These are phyloP conservation scores for Talaromyces sp. DNA, from an alignment of 2,329 filamentous ascomycete species.

Conservation along the genomic window DNA sequence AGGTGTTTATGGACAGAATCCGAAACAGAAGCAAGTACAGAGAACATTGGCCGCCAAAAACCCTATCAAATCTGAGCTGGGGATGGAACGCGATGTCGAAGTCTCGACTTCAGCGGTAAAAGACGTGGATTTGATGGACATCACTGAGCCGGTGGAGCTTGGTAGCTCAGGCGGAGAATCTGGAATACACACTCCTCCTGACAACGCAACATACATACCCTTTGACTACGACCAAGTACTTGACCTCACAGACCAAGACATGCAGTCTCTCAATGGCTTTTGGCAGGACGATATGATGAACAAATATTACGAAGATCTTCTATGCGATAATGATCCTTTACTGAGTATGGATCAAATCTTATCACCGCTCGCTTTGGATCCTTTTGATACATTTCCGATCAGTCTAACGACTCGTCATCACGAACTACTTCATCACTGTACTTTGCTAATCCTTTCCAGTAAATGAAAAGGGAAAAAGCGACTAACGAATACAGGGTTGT, in stretches of 20 bases:
- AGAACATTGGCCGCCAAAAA: neutral
- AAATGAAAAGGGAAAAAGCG: too few species aligned
- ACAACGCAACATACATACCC: neutral
- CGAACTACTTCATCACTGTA: constrained; percentile 18
- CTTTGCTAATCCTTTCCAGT: neutral
- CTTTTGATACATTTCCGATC: constrained; percentile 17
- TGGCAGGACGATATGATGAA: neutral
- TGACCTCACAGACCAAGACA: neutral
- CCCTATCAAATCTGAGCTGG: neutral
- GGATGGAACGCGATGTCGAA: neutral
- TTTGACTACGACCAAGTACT: neutral
- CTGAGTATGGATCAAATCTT: constrained; percentile 1
- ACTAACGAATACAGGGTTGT: constrained; percentile 11
- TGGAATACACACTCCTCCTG: neutral
- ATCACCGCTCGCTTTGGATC: constrained; percentile 10
- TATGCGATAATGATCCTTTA: neutral
- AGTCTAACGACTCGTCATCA: constrained; percentile 12
- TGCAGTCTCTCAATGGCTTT: neutral
- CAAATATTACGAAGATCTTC: neutral
- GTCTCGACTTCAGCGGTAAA: neutral
- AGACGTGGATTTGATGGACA: neutral
- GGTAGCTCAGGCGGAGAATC: neutral
- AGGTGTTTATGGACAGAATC: too few species aligned
- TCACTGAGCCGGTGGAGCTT: neutral
- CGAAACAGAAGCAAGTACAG: neutral